Evolutionary conservation across 1,284 basidiomycete species (phyloP), one percentile per base, ranked within the genome.

Genomic region (Golubevia sp.): DNA sequence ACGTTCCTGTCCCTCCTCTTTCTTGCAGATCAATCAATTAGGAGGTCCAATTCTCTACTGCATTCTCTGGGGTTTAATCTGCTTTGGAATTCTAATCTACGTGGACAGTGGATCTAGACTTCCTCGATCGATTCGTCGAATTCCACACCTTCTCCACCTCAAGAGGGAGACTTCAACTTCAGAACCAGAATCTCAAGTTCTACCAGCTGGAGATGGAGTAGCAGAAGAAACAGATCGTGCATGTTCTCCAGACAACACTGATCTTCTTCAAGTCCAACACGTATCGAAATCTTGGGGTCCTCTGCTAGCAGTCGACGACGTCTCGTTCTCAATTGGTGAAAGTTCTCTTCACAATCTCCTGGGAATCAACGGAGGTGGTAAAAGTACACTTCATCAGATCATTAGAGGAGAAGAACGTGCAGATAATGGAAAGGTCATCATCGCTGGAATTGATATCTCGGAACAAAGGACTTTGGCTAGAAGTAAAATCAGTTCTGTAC

Each of bases 341-440:
- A 87, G 91, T 53, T 89, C 89, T 0, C 87, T 90, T 1, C 91
- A 92, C 67, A 90, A 90, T 2, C 83, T 93, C 67, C 86, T 92
- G 18, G 92, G 91, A 2, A 91, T 91, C 0, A 93, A 92, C 68
- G 91, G 91, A 0, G 91, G 91, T 8, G 85, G 84, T 0, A 92
- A 92, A 84, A 92, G 90, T 2, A 92, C 91, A 3, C 64, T 64
- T 11, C 68, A 70, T 24, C 27, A 65, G 24, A 62, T 70, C 7
- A 68, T 70, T 38, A 62, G 63, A 34, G 64, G 68, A 34, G 66
- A 70, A 23, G 62, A 67, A 3, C 50, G 48, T 3, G 66, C 68
- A 4, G 65, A 67, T 25, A 38, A 58, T 0, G 68, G 68, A 30
- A 60, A 55, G 20, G 65, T 70, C n/a, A 62, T 57, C 21, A 67